Percentiles rank a stretch among this genome's conserved stretches.
Conservation (phyloP, 208 protist species). For the Wallacemonas sp. region DNA sequence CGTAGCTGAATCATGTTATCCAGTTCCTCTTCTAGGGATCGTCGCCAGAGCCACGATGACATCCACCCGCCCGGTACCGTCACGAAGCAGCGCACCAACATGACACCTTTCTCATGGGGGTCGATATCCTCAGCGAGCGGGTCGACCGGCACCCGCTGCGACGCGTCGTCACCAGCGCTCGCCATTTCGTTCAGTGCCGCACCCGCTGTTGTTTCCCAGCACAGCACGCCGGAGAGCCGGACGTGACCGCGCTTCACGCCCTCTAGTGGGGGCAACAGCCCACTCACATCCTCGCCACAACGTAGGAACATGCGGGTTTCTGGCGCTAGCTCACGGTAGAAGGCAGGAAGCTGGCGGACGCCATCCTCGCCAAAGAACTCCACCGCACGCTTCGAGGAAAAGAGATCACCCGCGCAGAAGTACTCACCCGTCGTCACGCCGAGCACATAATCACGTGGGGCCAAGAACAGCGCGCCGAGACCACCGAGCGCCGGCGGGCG, state of each 20-base stretch:
- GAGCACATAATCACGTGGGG: slow-evolving; percentile 27
- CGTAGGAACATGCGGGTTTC: slow-evolving; percentile 23
- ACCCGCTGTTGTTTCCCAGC: slow-evolving; percentile 21
- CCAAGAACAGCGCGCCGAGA: slow-evolving; percentile 1
- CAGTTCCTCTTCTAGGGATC: slow-evolving; percentile 11
- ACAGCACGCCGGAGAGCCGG: slow-evolving; percentile 22
- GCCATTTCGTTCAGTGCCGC: background rate
- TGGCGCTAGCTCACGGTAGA: background rate
- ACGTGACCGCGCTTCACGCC: slow-evolving; percentile 22
- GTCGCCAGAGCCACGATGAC: slow-evolving; percentile 11
- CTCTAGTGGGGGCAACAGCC: slow-evolving; percentile 21
- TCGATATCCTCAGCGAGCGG: slow-evolving; percentile 1
- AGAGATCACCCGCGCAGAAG: slow-evolving; percentile 23
- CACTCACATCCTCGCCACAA: slow-evolving; percentile 31
- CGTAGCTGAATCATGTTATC: slow-evolving; percentile 14
- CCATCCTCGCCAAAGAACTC: background rate
- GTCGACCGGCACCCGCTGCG: background rate
- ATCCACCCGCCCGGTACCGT: slow-evolving; percentile 28
- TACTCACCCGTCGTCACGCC: slow-evolving; percentile 22
- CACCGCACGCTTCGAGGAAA: background rate
- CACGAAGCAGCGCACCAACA: slow-evolving; percentile 18
- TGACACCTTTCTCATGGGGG: slow-evolving; percentile 15
- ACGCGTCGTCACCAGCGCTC: background rate
- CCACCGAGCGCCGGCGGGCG: slow-evolving; percentile 4
- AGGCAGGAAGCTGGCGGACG: background rate